Base-by-base conservation (phyloP, 139 green algal genomes). In the Raphidocelis subcapitata region DNA sequence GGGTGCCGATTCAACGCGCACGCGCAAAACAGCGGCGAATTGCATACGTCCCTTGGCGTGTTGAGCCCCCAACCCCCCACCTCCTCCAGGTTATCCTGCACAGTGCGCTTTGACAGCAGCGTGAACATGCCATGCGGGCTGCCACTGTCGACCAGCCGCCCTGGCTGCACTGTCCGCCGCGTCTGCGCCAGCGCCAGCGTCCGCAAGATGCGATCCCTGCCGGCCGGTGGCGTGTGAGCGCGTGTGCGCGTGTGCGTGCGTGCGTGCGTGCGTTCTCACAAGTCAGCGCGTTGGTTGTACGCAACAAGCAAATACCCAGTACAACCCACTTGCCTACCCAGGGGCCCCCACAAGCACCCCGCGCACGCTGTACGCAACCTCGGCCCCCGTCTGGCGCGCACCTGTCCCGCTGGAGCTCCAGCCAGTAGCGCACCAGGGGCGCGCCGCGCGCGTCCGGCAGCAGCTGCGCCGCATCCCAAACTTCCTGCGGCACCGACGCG, bases 81-180 rank as follows among this genome's bases (percentile, higher is more conserved):
- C 69, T 68, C 37, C 16, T 35, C 51, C 8, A 75, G 32, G 2
- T 29, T 21, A 44, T 75, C 68, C 54, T 66, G 49, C 23, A 75
- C 68, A 60, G 68, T 75, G 16, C 28, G 37, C 37, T 35, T 75
- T 56, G 54, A 67, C 36, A 75, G 44, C 37, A 54, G 60, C n/a
- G n/a, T n/a, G n/a, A n/a, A n/a, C n/a, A n/a, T n/a, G n/a, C n/a
- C n/a, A n/a, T n/a, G n/a, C n/a, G n/a, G n/a, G n/a, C 57, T 75
- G 69, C 21, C 69, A 55, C 28, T 35, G 35, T 3, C 15, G 52
- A 21, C 12, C 20, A 26, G 1, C 54, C 24, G 23, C 54, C 21
- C 5, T 37, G 67, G 20, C 51, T 64, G 65, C 49, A 33, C 31
- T 26, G 26, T 28, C 51, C 56, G 68, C 47, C 51, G 66, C 29